These are phyloP conservation scores for Kernera saxatilis DNA, from an alignment of 345 rosid species.

Conservation along the genomic window DNA sequence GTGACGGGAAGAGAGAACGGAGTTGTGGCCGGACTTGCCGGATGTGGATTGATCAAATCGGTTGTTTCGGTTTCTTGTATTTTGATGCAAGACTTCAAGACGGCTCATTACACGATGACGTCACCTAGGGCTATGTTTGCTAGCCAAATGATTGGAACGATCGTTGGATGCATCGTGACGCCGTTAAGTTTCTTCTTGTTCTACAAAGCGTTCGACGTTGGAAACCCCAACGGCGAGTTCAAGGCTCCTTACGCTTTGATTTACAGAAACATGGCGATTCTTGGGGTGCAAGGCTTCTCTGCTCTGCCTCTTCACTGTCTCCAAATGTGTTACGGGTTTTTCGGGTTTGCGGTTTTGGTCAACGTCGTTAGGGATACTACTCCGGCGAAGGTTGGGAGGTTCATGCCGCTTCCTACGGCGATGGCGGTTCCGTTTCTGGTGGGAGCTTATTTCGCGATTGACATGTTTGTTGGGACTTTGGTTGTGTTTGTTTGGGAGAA, in stretches of 20 bases:
- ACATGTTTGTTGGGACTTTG: constrained; percentile 81
- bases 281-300: constrained; percentile 40
- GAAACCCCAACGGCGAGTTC: constrained; percentile 84
- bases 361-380: constrained; percentile 58
- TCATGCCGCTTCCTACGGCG: constrained; percentile 90
- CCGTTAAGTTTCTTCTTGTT: constrained; percentile 87
- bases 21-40: constrained; percentile 76
- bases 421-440: constrained; percentile 84
- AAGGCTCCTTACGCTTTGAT: constrained; percentile 90
- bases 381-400: constrained; percentile 56
- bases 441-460: constrained; percentile 89
- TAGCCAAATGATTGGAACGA: constrained; percentile 77
- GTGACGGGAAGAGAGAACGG: constrained; percentile 71
- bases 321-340: constrained; percentile 58
- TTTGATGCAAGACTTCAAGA: constrained; percentile 93
- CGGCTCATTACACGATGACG: constrained; percentile 71
- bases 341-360: constrained; percentile 63
- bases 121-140: constrained; percentile 88
- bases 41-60: constrained; percentile 88
- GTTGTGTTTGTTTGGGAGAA: constrained; percentile 58
- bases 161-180: constrained; percentile 61
- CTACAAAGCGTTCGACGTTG: constrained; percentile 85
- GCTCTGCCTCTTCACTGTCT: constrained; percentile 36
- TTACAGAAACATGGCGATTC: constrained; percentile 56
- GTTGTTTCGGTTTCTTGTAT: constrained; percentile 84